Evolutionary conservation across 441 rosid genomes (phyloP).

Genomic region (Aquilaria agallochum): DNA sequence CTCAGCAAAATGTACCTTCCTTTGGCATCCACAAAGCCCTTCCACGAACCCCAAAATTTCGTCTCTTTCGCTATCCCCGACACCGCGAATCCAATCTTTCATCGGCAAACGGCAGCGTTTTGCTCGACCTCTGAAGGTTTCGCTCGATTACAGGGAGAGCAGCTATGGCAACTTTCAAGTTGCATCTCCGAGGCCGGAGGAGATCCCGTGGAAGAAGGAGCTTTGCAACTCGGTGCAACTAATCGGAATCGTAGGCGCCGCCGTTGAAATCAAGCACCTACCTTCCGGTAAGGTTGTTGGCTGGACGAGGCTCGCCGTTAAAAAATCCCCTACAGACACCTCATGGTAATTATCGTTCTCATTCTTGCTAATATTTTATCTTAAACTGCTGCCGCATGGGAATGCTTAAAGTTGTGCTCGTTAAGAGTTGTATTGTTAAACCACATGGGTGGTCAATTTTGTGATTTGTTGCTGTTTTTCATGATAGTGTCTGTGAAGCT

Average conservation of each 20-base stretch:
- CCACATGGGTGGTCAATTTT: too few relatives aligned
- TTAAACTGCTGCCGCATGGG: too few relatives aligned
- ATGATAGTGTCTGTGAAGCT: too few relatives aligned
- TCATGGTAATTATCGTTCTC: conserved; percentile 29
- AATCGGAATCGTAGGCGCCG: conserved; percentile 45
- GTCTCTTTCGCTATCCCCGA: background rate
- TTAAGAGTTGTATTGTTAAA: too few relatives aligned
- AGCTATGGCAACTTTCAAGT: conserved; percentile 17
- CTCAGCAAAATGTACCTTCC: conserved; percentile 9
- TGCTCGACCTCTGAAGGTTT: conserved; percentile 26
- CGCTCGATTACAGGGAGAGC: conserved; percentile 28
- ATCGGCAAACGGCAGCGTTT: background rate
- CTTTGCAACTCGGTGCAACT: conserved; percentile 52
- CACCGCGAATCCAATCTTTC: conserved; percentile 1
- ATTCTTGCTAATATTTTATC: too few relatives aligned
- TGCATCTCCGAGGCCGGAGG: conserved; percentile 35
- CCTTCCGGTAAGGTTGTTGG: conserved; percentile 57
- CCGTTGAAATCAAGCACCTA: conserved; percentile 48
- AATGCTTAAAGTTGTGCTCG: too few relatives aligned
- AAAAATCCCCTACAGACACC: conserved; percentile 45
- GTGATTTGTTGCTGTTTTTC: too few relatives aligned
- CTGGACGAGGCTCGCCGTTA: conserved; percentile 53
- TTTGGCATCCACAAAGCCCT: conserved; percentile 11
- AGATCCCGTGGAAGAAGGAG: conserved; percentile 63
- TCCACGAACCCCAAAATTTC: conserved; percentile 8